A percentile compares a stretch with the other conserved stretches of the same genome.
phyloP scores from a whole-genome alignment of 1,284 basidiomycete species.

The Ceratobasidium sp. region DNA sequence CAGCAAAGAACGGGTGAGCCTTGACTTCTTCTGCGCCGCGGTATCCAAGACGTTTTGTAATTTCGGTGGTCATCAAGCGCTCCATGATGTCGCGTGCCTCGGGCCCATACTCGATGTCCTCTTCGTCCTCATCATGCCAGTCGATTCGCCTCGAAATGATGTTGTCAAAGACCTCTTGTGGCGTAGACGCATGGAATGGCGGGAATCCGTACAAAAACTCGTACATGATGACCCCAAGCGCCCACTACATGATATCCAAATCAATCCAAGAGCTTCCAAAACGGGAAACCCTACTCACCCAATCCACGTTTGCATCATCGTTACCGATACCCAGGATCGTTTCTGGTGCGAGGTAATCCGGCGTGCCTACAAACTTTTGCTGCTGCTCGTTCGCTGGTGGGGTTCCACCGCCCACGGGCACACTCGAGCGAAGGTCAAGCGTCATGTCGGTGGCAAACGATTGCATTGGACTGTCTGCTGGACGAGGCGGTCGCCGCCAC shows the following conservation, averaged over 20 bases:
- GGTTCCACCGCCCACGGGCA: conserved; percentile 63
- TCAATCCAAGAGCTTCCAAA: background rate
- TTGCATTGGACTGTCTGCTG: conserved; percentile 75
- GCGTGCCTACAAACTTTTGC: conserved; percentile 94
- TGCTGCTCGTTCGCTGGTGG: conserved; percentile 74
- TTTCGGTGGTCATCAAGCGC: conserved; percentile 84
- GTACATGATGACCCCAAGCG: conserved; percentile 96
- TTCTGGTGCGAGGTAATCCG: conserved; percentile 96
- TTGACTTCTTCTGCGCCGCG: conserved; percentile 94
- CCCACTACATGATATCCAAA: conserved; percentile 68
- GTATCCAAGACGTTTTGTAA: conserved; percentile 80
- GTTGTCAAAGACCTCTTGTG: conserved; percentile 98
- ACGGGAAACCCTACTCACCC: conserved; percentile 64
- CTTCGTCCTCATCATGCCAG: conserved; percentile 95
- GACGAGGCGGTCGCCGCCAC: conserved; percentile 54
- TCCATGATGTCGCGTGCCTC: conserved; percentile 94
- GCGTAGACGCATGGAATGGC: conserved; percentile 96
- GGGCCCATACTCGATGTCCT: conserved; percentile 83
- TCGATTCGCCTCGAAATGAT: conserved; percentile 95
- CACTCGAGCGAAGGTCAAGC: conserved; percentile 73
- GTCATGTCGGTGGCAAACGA: conserved; percentile 84
- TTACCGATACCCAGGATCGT: conserved; percentile 95
- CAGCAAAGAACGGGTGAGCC: conserved; percentile 87
- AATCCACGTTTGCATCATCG: conserved; percentile 96
- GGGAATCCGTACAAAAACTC: conserved; percentile 98